Conservation (phyloP, 2,329 filamentous ascomycete genomes). For the Metarhizium brunneum region DNA sequence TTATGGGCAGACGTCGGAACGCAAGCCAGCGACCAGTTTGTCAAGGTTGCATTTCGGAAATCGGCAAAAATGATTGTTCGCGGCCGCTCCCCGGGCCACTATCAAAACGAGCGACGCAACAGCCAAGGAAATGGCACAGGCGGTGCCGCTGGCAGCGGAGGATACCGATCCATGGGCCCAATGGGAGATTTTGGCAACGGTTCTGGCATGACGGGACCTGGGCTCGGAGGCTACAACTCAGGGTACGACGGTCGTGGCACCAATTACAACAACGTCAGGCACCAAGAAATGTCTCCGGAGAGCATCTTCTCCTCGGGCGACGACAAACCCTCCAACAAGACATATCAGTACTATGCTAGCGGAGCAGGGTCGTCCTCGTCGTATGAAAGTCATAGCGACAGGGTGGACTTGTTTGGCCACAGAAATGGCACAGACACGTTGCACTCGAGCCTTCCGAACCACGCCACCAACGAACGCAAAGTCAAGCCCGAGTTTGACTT, state of each 20-base stretch:
- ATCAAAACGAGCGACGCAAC: slow-evolving; percentile 60
- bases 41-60: slow-evolving; percentile 63
- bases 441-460: slow-evolving; percentile 19
- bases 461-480: slow-evolving; percentile 19
- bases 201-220: slow-evolving; percentile 27
- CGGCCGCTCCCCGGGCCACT: slow-evolving; percentile 72
- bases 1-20: slow-evolving; percentile 61
- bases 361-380: slow-evolving; percentile 28
- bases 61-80: slow-evolving; percentile 83
- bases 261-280: slow-evolving; percentile 34
- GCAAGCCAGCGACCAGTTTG: slow-evolving; percentile 42
- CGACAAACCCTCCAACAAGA: slow-evolving; percentile 38
- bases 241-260: slow-evolving; percentile 18
- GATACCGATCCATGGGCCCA: slow-evolving; percentile 18
- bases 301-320: slow-evolving; percentile 42
- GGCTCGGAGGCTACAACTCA: slow-evolving; percentile 14
- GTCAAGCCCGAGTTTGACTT: slow-evolving; percentile 42
- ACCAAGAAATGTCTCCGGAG: slow-evolving; percentile 41
- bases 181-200: slow-evolving; percentile 19
- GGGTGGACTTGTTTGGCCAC: slow-evolving; percentile 41
- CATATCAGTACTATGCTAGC: slow-evolving; percentile 44
- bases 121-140: slow-evolving; percentile 60
- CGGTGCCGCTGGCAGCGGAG: slow-evolving; percentile 54
- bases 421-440: slow-evolving; percentile 25
- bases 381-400: slow-evolving; percentile 37